A percentile compares a stretch with the other conserved stretches of the same genome.
Conservation (phyloP, 2,329 filamentous ascomycete genomes). For the Xylaria sp. region DNA sequence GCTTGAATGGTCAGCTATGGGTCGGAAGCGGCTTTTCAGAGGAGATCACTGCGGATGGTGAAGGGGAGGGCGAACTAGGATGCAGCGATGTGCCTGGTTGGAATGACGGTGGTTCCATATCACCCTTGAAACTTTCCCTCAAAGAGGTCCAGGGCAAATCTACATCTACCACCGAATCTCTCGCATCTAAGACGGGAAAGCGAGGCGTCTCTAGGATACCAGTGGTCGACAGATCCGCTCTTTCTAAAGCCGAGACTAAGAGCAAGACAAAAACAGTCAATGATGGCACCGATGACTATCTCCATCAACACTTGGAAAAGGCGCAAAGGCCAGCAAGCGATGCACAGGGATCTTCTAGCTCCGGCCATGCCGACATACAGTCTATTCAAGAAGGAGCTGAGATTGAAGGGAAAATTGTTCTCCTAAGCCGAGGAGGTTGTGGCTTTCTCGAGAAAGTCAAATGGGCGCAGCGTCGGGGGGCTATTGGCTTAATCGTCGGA, state of each 20-base stretch:
- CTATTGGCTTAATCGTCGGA: slow-evolving; percentile 89
- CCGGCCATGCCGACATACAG: slow-evolving; percentile 87
- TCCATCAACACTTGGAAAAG: slow-evolving; percentile 66
- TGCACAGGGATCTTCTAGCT: slow-evolving; percentile 50
- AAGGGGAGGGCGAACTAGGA: slow-evolving; percentile 84
- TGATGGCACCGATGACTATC: slow-evolving; percentile 87
- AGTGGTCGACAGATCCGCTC: slow-evolving; percentile 46
- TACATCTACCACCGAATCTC: slow-evolving; percentile 46
- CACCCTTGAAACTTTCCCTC: slow-evolving; percentile 55
- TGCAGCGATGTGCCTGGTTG: slow-evolving; percentile 95
- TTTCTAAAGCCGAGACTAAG: slow-evolving; percentile 46
- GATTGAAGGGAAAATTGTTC: slow-evolving; percentile 90
- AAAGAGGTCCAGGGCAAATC: slow-evolving; percentile 50
- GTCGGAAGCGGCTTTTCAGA: slow-evolving; percentile 92
- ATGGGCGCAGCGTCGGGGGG: slow-evolving; percentile 93
- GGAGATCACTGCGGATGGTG: slow-evolving; percentile 72
- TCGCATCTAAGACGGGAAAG: slow-evolving; percentile 52
- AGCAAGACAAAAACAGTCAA: slow-evolving; percentile 56
- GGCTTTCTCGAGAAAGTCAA: slow-evolving; percentile 97
- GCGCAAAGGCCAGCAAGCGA: slow-evolving; percentile 52
- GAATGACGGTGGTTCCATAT: slow-evolving; percentile 70
- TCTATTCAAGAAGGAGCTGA: slow-evolving; percentile 91
- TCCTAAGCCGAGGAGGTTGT: slow-evolving; percentile 92
- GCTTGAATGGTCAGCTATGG: slow-evolving; percentile 91
- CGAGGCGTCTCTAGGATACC: slow-evolving; percentile 51